phyloP scores from a whole-genome alignment of 345 rosid genomes.

The Populus tremula region DNA sequence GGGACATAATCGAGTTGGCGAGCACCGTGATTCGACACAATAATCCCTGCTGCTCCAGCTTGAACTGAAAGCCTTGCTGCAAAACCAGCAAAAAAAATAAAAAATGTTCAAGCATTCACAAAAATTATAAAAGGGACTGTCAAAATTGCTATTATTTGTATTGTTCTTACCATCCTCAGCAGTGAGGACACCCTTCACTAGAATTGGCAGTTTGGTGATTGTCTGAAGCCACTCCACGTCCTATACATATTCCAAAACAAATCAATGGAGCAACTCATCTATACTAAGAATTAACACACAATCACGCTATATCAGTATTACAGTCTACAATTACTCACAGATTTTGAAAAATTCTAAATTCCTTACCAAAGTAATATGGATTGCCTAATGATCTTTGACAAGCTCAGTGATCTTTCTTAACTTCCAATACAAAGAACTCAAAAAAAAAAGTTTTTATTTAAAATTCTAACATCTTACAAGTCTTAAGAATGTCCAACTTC shows the following conservation, averaged over 20 bases:
- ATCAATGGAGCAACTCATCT: neutral
- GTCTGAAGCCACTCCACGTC: constrained; percentile 90
- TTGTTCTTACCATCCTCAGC: constrained; percentile 74
- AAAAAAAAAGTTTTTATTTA: neutral
- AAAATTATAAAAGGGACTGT: neutral
- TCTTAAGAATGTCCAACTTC: neutral
- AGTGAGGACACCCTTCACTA: constrained; percentile 87
- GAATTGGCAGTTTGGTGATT: constrained; percentile 82
- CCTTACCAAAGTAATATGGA: neutral
- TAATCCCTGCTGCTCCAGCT: constrained; percentile 82
- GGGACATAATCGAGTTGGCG: constrained; percentile 93
- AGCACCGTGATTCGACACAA: constrained; percentile 96
- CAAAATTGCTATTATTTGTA: neutral
- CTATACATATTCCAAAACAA: constrained; percentile 30
- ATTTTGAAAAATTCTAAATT: neutral
- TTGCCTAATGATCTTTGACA: neutral
- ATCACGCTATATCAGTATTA: neutral
- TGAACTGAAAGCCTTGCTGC: constrained; percentile 74
- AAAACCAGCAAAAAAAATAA: neutral
- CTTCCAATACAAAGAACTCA: neutral
- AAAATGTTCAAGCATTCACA: neutral
- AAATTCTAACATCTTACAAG: neutral
- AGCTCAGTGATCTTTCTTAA: neutral
- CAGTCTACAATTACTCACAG: neutral
- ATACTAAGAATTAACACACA: neutral